phyloP scores from a whole-genome alignment of 2,329 filamentous ascomycete genomes.

The Bipolaris zeicola region DNA sequence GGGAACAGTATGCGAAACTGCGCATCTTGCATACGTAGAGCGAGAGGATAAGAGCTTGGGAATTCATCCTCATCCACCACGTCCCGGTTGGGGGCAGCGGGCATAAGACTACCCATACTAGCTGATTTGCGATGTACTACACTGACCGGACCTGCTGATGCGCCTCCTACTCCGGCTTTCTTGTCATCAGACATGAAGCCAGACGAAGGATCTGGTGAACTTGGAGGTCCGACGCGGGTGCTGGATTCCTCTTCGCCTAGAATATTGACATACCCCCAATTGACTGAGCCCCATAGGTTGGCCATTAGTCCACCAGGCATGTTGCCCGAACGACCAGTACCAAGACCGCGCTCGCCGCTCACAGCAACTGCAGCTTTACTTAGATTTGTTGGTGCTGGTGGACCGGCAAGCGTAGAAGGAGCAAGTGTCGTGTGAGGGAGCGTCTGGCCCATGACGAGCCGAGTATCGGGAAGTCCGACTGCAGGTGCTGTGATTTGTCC shows the following conservation, averaged over 20 bases:
- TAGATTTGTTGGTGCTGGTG: conserved; percentile 81
- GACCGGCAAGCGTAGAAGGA: conserved; percentile 79
- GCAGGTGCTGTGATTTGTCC: conserved; percentile 53
- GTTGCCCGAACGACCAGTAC: conserved; percentile 64
- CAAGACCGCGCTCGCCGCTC: conserved; percentile 74
- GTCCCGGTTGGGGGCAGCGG: conserved; percentile 20
- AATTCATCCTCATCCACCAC: conserved; percentile 59
- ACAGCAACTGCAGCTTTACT: conserved; percentile 85
- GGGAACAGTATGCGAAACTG: conserved; percentile 95
- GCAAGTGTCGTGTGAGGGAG: conserved; percentile 70
- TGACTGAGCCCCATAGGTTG: conserved; percentile 89
- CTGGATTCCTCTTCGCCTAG: conserved; percentile 59
- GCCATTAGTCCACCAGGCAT: conserved; percentile 87
- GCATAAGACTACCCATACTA: conserved; percentile 55
- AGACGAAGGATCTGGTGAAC: conserved; percentile 34
- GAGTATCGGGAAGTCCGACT: conserved; percentile 44
- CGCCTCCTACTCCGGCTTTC: conserved; percentile 16
- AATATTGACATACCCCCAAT: conserved; percentile 74
- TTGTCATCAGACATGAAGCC: conserved; percentile 28
- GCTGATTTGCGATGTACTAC: conserved; percentile 61
- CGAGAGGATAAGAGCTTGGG: conserved; percentile 77
- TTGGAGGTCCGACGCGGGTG: conserved; percentile 41
- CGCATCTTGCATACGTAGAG: conserved; percentile 83
- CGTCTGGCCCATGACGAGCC: conserved; percentile 50
- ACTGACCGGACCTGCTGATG: conserved; percentile 19